Percentiles rank a stretch among this genome's conserved stretches.
These are phyloP conservation scores for Salicornia ramosissima DNA, from an alignment of 148 eudicot species.

Conservation along the genomic window DNA sequence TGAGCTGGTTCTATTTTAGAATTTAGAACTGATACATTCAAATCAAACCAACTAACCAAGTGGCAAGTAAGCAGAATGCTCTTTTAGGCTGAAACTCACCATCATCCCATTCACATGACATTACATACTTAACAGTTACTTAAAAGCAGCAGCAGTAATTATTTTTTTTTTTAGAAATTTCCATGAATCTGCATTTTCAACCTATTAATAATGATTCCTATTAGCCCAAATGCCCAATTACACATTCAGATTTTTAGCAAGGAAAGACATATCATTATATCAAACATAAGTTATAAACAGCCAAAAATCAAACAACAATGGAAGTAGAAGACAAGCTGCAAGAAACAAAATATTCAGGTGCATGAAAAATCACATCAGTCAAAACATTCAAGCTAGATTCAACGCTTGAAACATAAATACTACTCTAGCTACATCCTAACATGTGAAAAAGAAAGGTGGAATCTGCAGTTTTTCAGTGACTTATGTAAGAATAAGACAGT, in stretches of 20 bases:
- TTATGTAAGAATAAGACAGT: neutral
- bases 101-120: slow-evolving; percentile 7
- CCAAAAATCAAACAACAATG: neutral
- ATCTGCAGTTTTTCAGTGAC: slow-evolving; percentile 10
- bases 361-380: slow-evolving; percentile 36
- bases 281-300: neutral
- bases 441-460: slow-evolving; percentile 20
- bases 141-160: neutral
- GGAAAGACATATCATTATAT: too few relatives aligned
- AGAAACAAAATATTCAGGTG: slow-evolving; percentile 25
- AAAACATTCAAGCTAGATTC: slow-evolving; percentile 16
- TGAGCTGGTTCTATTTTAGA: neutral
- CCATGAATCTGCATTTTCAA: neutral
- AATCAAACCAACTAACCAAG: neutral
- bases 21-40: neutral
- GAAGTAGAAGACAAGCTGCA: slow-evolving; percentile 20
- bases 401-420: slow-evolving; percentile 5
- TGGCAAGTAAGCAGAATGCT: neutral
- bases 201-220: neutral
- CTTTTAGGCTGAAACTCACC: neutral
- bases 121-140: neutral
- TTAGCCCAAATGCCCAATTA: too few relatives aligned
- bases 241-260: too few relatives aligned
- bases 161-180: neutral
- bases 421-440: neutral